Conservation (phyloP, 129 eudicot genomes). For the Logfia minima region DNA sequence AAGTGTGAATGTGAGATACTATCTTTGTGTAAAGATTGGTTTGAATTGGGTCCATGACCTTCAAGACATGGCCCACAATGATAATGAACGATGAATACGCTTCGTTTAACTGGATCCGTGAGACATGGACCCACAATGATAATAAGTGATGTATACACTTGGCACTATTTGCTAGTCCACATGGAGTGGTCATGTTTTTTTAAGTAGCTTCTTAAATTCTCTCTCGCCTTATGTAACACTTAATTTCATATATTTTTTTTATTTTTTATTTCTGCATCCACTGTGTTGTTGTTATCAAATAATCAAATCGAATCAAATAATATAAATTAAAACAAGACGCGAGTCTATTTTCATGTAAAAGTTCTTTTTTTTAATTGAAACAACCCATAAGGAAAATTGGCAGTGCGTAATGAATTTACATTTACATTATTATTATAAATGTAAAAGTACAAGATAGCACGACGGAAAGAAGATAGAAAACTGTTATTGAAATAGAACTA, state of each 20-base stretch:
- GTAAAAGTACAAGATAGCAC: no score
- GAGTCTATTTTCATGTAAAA: no score
- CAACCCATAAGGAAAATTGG: no score
- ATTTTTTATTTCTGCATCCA: neutral
- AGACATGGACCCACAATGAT: neutral
- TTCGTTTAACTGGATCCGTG: neutral
- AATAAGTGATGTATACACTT: neutral
- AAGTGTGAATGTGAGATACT: neutral
- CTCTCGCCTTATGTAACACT: neutral
- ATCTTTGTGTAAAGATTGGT: neutral
- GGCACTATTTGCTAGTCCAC: neutral
- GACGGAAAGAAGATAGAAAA: no score
- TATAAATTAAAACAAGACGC: no score
- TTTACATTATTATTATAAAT: no score
- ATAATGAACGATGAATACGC: neutral
- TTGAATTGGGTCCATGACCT: neutral
- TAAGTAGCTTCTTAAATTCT: no score
- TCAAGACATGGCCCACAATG: neutral
- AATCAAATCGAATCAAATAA: no score
- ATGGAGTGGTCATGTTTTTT: neutral
- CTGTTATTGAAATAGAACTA: no score
- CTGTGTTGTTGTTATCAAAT: no score
- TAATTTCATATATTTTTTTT: neutral
- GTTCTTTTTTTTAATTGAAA: no score
- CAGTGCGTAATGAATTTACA: no score